These are phyloP conservation scores for Arxiozyma slooffiae DNA, from an alignment of 1,139 yeast genomes.

Conservation along the genomic window DNA sequence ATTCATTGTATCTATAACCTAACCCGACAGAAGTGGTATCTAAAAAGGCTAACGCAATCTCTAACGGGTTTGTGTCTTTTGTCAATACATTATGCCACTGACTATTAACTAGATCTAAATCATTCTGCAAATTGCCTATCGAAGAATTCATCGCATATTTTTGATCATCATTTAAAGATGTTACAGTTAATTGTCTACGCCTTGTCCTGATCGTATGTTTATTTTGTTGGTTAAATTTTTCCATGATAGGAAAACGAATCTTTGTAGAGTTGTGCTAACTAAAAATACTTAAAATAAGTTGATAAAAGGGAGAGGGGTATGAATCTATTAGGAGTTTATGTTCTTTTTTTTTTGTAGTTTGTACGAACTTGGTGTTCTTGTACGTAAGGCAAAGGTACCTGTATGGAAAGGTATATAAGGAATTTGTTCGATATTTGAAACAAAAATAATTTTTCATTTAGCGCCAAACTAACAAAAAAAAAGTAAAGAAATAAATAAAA, in stretches of 20 bases:
- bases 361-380: not conserved
- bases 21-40: slow-evolving; percentile 85
- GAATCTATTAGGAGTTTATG: too few species aligned
- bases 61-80: slow-evolving; percentile 63
- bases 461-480: not conserved
- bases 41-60: slow-evolving; percentile 66
- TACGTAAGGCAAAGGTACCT: not conserved
- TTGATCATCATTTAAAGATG: slow-evolving; percentile 23
- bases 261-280: not conserved
- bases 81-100: slow-evolving; percentile 35
- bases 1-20: slow-evolving; percentile 59
- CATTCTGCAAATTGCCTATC: slow-evolving; percentile 23
- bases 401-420: not conserved
- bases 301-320: too few species aligned
- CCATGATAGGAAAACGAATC: slow-evolving; percentile 10
- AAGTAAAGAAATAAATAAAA: too few species aligned
- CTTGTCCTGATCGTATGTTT: slow-evolving; percentile 11
- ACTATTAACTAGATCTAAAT: slow-evolving; percentile 24
- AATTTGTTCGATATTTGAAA: too few species aligned
- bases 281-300: not conserved
- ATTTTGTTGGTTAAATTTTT: slow-evolving; percentile 10
- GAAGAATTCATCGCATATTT: slow-evolving; percentile 25
- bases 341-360: too few species aligned
- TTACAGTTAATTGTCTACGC: slow-evolving; percentile 26
- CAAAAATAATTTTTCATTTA: not conserved